A percentile compares a stretch with the other conserved stretches of the same genome.
phyloP scores from a whole-genome alignment of 2,329 filamentous ascomycete species.

The Alternaria viburni region DNA sequence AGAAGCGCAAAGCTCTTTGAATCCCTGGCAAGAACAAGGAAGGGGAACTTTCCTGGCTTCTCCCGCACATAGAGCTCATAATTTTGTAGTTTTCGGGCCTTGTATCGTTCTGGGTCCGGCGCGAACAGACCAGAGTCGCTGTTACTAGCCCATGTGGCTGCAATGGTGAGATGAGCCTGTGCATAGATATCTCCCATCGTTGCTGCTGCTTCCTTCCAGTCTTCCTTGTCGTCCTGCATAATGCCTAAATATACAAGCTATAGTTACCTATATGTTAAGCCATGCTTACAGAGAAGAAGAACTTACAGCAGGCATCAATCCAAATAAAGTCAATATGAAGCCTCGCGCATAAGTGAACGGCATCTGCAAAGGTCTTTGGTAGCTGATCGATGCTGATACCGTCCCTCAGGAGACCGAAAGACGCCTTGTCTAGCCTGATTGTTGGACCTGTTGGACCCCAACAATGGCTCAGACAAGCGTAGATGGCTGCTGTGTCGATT shows the following conservation, averaged over 20 bases:
- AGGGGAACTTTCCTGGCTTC: too few species aligned
- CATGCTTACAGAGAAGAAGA: too few species aligned
- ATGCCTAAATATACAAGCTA: neutral
- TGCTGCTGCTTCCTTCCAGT: neutral
- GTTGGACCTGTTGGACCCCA: neutral
- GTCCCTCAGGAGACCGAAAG: neutral
- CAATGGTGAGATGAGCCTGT: neutral
- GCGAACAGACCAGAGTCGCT: neutral
- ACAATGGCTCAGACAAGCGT: slow-evolving; percentile 1
- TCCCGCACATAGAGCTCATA: neutral
- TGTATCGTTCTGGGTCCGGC: neutral
- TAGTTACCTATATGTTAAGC: too few species aligned
- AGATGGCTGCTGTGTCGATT: neutral
- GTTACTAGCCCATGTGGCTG: neutral
- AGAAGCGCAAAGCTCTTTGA: neutral
- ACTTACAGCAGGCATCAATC: neutral
- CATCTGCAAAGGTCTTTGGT: neutral
- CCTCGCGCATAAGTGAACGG: accelerated
- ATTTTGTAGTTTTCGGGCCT: neutral
- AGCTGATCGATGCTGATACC: neutral
- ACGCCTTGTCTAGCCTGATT: neutral
- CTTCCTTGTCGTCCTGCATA: neutral
- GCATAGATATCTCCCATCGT: neutral
- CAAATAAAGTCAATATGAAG: neutral
- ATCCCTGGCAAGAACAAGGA: too few species aligned